Base-by-base conservation (phyloP, 129 eudicot genomes). In the Saposhnikovia divaricata region DNA sequence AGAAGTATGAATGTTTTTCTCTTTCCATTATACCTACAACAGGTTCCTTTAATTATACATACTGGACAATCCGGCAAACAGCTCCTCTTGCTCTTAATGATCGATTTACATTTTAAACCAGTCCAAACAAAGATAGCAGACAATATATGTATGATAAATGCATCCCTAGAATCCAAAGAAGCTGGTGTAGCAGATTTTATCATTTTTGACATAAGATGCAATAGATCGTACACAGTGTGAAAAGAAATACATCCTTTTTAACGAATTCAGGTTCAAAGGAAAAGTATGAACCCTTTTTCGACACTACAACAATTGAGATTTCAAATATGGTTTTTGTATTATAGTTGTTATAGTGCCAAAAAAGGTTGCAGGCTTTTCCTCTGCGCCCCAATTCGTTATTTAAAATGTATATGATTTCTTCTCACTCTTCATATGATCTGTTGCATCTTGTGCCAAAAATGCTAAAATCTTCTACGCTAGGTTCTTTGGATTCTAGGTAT, bases 181-280 rank as follows among this genome's bases (percentile, higher is more conserved):
- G 82, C 74, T 6, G 93, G 85, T 46, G 88, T 82, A 23, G 93
- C 88, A 44, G 91, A 85, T 81, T 81, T 87, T 66, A 93, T 80
- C 89, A 90, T 87, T 88, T 90, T 93, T 11, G 98, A 96, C 57
- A 93, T 96, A 79, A 93, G 98, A 85, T 93, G 96, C 80, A 93
- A 83, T 9, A 96, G 96, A 53, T 93, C 92, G 69, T 93, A 93
- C n/a, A 90, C 91, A 9, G 93, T 89, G 68, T 90, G 96, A 4
- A 90, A 91, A 28, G 96, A 93, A 45, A 90, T 74, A 93, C 87
- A 93, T 81, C 79, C 92, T 86, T 80, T 90, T 79, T 80, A 89
- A 82, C 4, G 98, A 93, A 85, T 89, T 86, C 13, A 96, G 98
- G 79, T 96, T 93, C 61, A 91, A 57, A 53, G 98, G 96, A 86